A percentile compares a stretch with the other conserved stretches of the same genome.
Evolutionary conservation across 169 alveolate genomes (phyloP).

Genomic region (Cryptosporidium sp.): DNA sequence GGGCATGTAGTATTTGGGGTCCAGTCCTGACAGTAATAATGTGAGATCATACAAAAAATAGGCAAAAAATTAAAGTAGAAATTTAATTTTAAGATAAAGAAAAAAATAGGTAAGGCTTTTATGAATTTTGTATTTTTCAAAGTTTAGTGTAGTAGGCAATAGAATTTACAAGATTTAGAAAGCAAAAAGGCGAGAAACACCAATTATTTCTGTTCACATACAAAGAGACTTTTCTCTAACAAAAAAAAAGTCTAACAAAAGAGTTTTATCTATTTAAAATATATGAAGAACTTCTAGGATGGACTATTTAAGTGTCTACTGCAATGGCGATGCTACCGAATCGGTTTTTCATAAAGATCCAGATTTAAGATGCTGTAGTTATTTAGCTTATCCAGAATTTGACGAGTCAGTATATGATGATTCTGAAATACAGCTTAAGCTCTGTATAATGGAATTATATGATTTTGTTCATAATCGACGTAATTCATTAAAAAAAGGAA

Average conservation of each 20-base stretch:
- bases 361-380: constrained; percentile 31
- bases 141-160: not conserved
- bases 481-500: not conserved
- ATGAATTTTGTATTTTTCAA: too few relatives aligned
- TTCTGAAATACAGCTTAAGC: constrained; percentile 33
- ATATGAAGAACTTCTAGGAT: not conserved
- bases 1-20: constrained; percentile 40
- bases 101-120: not conserved
- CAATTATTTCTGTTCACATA: too few relatives aligned
- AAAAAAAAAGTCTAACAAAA: not conserved
- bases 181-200: not conserved
- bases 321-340: not conserved
- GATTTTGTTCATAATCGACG: constrained; percentile 24
- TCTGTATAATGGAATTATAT: constrained; percentile 59
- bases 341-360: not conserved
- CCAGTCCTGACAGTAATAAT: constrained; percentile 34
- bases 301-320: not conserved
- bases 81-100: not conserved
- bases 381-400: constrained; percentile 57
- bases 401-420: constrained; percentile 22
- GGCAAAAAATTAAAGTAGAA: not conserved
- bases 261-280: not conserved
- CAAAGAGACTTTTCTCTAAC: not conserved
- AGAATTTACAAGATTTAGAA: not conserved
- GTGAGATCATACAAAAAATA: constrained; percentile 7